Percentiles rank a stretch among this genome's conserved stretches.
Evolutionary conservation across 2,329 filamentous ascomycete genomes (phyloP).

Genomic region (Pleoardoris graminearum): DNA sequence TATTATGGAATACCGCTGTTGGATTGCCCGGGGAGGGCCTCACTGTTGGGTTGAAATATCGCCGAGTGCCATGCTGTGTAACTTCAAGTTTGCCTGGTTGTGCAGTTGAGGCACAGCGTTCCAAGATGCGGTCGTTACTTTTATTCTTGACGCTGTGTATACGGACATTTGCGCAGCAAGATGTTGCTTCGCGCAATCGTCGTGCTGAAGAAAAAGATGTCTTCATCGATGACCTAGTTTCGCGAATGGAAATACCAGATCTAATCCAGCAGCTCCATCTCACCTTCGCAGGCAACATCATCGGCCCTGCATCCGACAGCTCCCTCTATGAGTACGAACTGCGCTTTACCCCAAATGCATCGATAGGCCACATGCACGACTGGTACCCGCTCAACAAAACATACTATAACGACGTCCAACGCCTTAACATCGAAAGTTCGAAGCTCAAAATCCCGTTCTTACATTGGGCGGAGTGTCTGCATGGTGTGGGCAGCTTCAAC

Average conservation of each 20-base stretch:
- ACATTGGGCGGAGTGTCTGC: conserved; percentile 52
- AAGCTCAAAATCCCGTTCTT: conserved; percentile 48
- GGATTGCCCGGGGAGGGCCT: not conserved
- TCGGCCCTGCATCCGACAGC: conserved; percentile 46
- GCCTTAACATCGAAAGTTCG: conserved; percentile 44
- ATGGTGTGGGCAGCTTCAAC: conserved; percentile 52
- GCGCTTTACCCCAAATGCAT: conserved; percentile 44
- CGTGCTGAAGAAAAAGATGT: conserved; percentile 15
- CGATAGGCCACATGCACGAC: conserved; percentile 50
- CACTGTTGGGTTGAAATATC: not conserved
- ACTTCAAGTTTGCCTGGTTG: not conserved
- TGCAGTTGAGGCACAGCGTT: not conserved
- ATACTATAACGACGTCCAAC: conserved; percentile 49
- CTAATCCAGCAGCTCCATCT: conserved; percentile 50
- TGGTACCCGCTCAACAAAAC: conserved; percentile 51
- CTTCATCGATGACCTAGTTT: conserved; percentile 21
- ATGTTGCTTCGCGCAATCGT: not conserved
- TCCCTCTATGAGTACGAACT: conserved; percentile 47
- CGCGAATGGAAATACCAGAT: conserved; percentile 20
- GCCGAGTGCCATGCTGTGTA: not conserved
- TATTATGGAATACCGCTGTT: conserved; percentile 6
- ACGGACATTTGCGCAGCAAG: not conserved
- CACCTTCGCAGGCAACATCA: conserved; percentile 50
- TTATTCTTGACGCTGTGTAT: not conserved
- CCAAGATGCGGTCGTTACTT: not conserved